Evolutionary conservation across 352 stramenopile genomes (phyloP).

Genomic region (Globisporangium viniferum): DNA sequence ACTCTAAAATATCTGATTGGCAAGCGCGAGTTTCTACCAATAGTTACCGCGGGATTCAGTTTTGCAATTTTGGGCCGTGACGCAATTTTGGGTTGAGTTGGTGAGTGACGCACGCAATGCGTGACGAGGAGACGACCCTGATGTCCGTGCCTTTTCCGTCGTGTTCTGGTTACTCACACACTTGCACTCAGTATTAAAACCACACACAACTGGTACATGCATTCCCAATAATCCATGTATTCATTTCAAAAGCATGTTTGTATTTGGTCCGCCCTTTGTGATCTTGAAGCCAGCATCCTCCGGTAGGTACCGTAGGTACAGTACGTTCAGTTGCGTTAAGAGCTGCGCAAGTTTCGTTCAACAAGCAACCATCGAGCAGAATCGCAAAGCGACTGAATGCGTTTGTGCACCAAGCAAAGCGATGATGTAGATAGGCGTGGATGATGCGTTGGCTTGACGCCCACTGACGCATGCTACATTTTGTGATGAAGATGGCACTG

Average conservation of each 20-base stretch:
- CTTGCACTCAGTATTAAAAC: background rate
- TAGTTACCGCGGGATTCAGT: too few species aligned
- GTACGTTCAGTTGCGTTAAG: too few species aligned
- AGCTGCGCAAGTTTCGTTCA: background rate
- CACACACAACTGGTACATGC: background rate
- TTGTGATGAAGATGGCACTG: too few species aligned
- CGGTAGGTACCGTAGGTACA: background rate
- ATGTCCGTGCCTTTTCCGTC: background rate
- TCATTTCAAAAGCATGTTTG: background rate
- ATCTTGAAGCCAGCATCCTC: background rate
- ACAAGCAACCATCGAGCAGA: background rate
- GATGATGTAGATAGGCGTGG: too few species aligned
- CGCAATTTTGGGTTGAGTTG: too few species aligned
- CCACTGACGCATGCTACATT: background rate
- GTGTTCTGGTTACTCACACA: background rate
- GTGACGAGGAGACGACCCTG: background rate
- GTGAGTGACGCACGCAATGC: conserved; percentile 5
- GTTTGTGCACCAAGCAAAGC: background rate
- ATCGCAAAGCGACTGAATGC: too few species aligned
- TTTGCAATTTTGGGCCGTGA: too few species aligned
- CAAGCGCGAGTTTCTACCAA: too few species aligned
- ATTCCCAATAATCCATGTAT: background rate
- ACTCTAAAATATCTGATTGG: too few species aligned
- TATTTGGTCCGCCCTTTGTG: conserved; percentile 3
- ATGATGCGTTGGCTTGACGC: too few species aligned